A percentile compares a stretch with the other conserved stretches of the same genome.
Conservation (phyloP, 306 rosid genomes). For the cucumber (Cucumis sativus) region Cucumber_9930_V3 NC_026658.2:14539501-14540000, state of each 20-base stretch:
- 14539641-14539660: slow-evolving; percentile 20
- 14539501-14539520: slow-evolving; percentile 5
- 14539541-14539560: not conserved
- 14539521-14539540: slow-evolving; percentile 6
- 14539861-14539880: not conserved
- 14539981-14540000: not conserved
- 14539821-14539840: not conserved
- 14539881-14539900: not conserved
- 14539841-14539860: not conserved
- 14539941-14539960: not conserved
- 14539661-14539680: slow-evolving; percentile 20
- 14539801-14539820: not conserved
- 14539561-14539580: not conserved
- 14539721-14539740: not conserved
- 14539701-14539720: slow-evolving; percentile 26
- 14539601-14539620: not conserved
- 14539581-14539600: not conserved
- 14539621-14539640: not conserved
- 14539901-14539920: not conserved
- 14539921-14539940: not conserved
- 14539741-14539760: not conserved
- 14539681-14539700: slow-evolving; percentile 30
- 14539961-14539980: too few species aligned
- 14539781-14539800: not conserved
- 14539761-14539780: not conserved